Base-by-base conservation (phyloP, 2,329 filamentous ascomycete species). In the Cordyceps cateniannulata region DNA sequence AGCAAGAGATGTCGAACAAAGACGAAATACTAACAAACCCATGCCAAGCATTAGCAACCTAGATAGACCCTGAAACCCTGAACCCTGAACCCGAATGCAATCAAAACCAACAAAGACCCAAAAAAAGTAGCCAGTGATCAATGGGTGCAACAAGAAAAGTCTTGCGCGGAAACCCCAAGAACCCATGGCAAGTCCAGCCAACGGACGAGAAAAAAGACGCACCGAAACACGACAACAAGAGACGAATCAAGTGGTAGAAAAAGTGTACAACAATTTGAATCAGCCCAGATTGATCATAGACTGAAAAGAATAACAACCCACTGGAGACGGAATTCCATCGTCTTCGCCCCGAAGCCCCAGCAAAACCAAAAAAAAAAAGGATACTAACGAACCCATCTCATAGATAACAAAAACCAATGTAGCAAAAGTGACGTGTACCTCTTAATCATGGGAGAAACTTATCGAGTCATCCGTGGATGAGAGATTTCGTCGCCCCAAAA, bases 81-180 rank as follows among this genome's bases (percentile, higher is more conserved):
- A 52, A 56, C 44, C 35, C 60, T 38, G 51, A 62, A 59, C 59
- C 56, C 58, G 57, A 52, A 32, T 55, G 42, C 32, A 50, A 8
- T 44, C 32, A 20, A 57, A 47, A 50, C 45, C 29, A 55, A 63
- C 22, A 56, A 66, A 64, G 62, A 62, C 57, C n/a, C 63, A 52
- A 32, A 14, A 44, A 40, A 3, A 25, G 22, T 10, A 54, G 27
- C 12, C 42, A 3, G 59, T 40, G 54, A 63, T 47, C 62, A 62
- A 51, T 35, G 18, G 48, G 48, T 35, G 48, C 4, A 35, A 35
- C n/a, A 42, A n/a, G 32, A 6, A 38, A 35, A 35, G 32, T 12
- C 32, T 35, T 35, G 32, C n/a, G 32, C 32, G 10, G 32, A n/a
- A n/a, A n/a, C 14, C 14, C 14, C 32, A 35, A 35, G 32, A 35